These are phyloP conservation scores for Wallacemonas sp. DNA, from an alignment of 208 protist genomes.

Conservation along the genomic window DNA sequence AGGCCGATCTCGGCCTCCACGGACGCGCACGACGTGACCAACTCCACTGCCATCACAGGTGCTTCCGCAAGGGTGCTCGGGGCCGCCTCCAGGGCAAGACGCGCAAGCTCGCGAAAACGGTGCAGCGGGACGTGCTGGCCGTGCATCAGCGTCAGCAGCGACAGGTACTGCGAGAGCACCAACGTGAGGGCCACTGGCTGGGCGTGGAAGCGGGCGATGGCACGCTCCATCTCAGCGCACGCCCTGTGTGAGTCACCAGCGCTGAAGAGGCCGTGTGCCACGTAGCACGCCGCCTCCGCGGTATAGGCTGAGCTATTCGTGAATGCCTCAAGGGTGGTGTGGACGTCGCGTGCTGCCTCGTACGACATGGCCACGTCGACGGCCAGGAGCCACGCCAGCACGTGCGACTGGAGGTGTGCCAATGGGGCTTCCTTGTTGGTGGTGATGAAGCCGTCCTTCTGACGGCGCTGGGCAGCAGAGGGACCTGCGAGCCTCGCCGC, in stretches of 20 bases:
- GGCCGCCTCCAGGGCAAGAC: conserved; percentile 42
- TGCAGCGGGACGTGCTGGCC: conserved; percentile 41
- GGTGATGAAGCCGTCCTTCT: conserved; percentile 6
- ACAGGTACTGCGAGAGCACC: conserved; percentile 66
- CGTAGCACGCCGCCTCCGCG: conserved; percentile 58
- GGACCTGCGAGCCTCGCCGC: not conserved
- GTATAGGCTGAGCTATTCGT: conserved; percentile 38
- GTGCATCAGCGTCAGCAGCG: conserved; percentile 45
- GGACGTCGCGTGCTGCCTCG: conserved; percentile 14
- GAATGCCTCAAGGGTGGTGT: conserved; percentile 24
- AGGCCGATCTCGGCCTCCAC: conserved; percentile 63
- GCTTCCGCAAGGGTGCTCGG: conserved; percentile 28
- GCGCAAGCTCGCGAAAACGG: conserved; percentile 66
- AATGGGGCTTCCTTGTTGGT: conserved; percentile 5
- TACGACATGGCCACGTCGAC: conserved; percentile 35
- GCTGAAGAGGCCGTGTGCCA: conserved; percentile 39
- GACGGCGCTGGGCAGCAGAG: conserved; percentile 18
- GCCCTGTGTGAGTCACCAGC: conserved; percentile 22
- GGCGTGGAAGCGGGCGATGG: conserved; percentile 32
- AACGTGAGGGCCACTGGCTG: conserved; percentile 41
- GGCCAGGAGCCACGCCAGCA: conserved; percentile 42
- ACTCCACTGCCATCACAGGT: conserved; percentile 41
- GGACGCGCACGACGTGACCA: conserved; percentile 57
- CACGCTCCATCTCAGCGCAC: conserved; percentile 48
- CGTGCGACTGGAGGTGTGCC: conserved; percentile 22